Evolutionary conservation across 129 eudicot species (phyloP).

Genomic region (Silybum marianum): DNA sequence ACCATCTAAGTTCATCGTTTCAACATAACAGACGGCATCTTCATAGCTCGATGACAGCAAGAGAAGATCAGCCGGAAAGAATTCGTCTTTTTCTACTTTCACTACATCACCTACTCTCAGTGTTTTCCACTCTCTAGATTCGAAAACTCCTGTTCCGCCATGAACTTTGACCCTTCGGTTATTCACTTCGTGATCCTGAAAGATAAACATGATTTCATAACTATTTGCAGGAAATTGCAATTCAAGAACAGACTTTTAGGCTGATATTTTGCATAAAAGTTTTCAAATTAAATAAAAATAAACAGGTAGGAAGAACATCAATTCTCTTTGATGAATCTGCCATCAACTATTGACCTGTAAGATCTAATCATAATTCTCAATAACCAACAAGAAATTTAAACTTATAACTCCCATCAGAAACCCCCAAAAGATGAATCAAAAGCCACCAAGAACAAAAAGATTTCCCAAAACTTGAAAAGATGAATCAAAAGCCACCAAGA

Average conservation of each 20-base stretch:
- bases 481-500: conserved; percentile 19
- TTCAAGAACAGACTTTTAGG: neutral
- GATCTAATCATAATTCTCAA: conserved; percentile 13
- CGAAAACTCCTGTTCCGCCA: conserved; percentile 54
- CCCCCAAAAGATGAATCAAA: conserved; percentile 22
- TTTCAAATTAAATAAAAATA: neutral
- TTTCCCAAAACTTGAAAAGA: neutral
- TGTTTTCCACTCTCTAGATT: conserved; percentile 68
- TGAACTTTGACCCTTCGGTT: conserved; percentile 83
- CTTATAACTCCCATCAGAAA: conserved; percentile 16
- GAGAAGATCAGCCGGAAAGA: conserved; percentile 91
- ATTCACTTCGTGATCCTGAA: conserved; percentile 86
- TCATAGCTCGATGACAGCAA: conserved; percentile 88
- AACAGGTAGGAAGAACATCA: neutral
- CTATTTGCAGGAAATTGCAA: neutral
- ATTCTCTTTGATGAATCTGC: conserved; percentile 2
- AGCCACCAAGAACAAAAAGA: conserved; percentile 19
- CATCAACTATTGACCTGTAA: conserved; percentile 15
- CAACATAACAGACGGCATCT: conserved; percentile 86
- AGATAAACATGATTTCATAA: conserved; percentile 1
- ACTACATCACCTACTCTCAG: conserved; percentile 81
- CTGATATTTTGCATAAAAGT: neutral
- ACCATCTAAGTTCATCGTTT: conserved; percentile 96
- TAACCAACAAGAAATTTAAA: neutral
- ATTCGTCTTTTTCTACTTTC: conserved; percentile 79